Conservation (phyloP, 164 flowering plant species). For the Magnolia sinica region DNA sequence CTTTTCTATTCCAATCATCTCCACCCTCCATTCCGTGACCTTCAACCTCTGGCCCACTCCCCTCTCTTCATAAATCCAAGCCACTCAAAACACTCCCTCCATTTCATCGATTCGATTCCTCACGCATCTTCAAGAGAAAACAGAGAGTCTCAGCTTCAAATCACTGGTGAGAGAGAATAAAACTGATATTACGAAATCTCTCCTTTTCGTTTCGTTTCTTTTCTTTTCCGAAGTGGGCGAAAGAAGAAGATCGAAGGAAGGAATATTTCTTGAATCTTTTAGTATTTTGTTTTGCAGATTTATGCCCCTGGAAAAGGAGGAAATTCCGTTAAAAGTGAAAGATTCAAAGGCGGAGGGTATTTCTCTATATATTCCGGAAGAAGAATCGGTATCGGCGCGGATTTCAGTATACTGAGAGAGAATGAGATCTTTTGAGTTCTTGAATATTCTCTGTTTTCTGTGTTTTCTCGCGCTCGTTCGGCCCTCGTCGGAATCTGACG, state of each 20-base stretch:
- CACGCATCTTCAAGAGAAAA: too few species aligned
- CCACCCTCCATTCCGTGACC: neutral
- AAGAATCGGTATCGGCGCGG: neutral
- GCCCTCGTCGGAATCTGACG: conserved; percentile 39
- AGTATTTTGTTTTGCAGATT: neutral
- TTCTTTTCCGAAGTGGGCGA: neutral
- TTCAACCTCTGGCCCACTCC: neutral
- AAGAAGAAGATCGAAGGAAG: neutral
- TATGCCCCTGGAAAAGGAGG: neutral
- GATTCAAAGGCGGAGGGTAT: neutral
- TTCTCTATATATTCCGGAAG: neutral
- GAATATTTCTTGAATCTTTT: conserved; percentile 13
- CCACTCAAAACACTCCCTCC: neutral
- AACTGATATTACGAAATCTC: too few species aligned
- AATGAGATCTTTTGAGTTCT: neutral
- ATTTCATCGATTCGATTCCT: neutral
- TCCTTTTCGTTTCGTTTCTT: neutral
- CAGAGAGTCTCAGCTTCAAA: too few species aligned
- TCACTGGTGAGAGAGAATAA: too few species aligned
- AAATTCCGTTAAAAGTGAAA: neutral
- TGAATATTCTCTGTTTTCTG: conserved; percentile 3
- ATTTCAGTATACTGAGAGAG: neutral
- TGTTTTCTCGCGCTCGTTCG: conserved; percentile 6
- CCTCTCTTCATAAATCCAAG: neutral
- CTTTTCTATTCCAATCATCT: too few species aligned